phyloP scores from a whole-genome alignment of 1,284 basidiomycete genomes.

The Trichosporon inkin region DNA sequence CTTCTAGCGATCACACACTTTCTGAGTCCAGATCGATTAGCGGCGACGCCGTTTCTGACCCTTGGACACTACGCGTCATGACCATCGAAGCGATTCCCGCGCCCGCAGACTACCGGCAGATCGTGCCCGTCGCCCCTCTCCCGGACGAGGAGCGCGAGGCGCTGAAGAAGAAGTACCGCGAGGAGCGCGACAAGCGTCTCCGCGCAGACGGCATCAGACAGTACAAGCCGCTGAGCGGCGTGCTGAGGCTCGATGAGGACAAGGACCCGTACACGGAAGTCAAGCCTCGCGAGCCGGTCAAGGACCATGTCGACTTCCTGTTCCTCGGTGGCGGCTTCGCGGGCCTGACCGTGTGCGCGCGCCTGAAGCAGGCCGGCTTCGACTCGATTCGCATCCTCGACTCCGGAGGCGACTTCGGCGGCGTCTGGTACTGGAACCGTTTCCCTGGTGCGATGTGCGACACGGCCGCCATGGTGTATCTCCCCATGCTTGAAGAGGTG shows the following conservation, averaged over 20 bases:
- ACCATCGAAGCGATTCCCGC: constrained; percentile 10
- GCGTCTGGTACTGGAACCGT: constrained; percentile 26
- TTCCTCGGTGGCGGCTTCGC: constrained; percentile 21
- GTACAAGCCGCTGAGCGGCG: constrained; percentile 9
- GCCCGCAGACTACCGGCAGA: constrained; percentile 3
- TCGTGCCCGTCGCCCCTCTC: neutral
- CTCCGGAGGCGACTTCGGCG: constrained; percentile 20
- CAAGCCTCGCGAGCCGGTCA: constrained; percentile 16
- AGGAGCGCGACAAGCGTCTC: constrained; percentile 17
- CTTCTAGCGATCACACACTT: too few species aligned
- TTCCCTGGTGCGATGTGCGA: constrained; percentile 24
- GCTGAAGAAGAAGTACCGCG: constrained; percentile 12
- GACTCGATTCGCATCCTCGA: constrained; percentile 19
- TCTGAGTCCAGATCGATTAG: too few species aligned
- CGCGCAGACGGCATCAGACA: constrained; percentile 13
- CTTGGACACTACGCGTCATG: neutral
- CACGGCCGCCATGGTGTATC: constrained; percentile 22
- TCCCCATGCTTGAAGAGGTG: constrained; percentile 19
- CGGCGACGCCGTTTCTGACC: neutral
- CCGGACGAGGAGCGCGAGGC: constrained; percentile 14
- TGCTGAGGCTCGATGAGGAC: constrained; percentile 9
- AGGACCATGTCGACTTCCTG: constrained; percentile 18
- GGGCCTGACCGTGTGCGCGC: constrained; percentile 15
- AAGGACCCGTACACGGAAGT: constrained; percentile 17
- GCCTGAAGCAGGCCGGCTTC: constrained; percentile 16